Percentiles rank a stretch among this genome's conserved stretches.
Conservation (phyloP, 2,329 filamentous ascomycete species). For the Calonectria hawksworthii region DNA sequence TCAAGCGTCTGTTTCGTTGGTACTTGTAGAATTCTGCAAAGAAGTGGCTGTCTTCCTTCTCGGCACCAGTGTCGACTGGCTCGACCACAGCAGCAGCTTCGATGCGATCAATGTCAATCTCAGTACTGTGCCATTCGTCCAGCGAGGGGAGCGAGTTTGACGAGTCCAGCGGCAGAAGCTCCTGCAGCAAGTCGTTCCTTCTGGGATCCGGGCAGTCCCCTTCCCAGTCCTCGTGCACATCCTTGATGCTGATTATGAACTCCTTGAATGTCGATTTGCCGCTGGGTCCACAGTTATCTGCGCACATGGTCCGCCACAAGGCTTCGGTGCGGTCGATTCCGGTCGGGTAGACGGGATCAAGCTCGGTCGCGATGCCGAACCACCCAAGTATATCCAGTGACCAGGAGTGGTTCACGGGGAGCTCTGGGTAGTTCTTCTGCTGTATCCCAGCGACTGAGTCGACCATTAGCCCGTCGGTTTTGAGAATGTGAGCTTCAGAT, state of each 20-base stretch:
- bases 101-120: background rate
- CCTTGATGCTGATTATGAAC: background rate
- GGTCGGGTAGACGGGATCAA: background rate
- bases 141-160: background rate
- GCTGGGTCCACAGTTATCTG: background rate
- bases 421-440: background rate
- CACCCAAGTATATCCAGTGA: background rate
- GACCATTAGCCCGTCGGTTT: background rate
- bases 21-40: background rate
- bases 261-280: background rate
- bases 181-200: background rate
- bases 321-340: background rate
- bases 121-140: background rate
- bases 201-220: background rate
- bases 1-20: background rate
- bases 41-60: background rate
- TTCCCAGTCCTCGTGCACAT: background rate
- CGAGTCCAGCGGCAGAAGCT: background rate
- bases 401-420: background rate
- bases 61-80: background rate
- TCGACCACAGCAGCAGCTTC: background rate
- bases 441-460: background rate
- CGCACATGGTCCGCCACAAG: background rate
- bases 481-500: background rate
- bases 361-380: background rate